These are phyloP conservation scores for Parastagonospora nodorum DNA, from an alignment of 2,329 filamentous ascomycete genomes.

Conservation along the genomic window DNA sequence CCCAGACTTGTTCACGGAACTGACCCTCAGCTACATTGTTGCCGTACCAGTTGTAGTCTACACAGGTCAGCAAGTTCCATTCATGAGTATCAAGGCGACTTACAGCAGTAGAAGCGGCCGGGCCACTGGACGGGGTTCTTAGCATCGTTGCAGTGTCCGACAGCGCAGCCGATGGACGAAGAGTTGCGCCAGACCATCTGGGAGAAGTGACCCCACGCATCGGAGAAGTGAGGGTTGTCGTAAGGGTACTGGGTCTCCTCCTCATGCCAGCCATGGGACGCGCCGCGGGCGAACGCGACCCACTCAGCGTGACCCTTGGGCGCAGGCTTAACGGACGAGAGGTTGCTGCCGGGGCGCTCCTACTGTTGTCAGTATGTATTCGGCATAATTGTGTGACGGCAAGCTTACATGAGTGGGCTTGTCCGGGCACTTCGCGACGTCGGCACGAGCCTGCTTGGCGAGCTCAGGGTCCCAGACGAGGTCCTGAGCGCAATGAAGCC, in stretches of 20 bases:
- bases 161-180: constrained; percentile 42
- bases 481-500: constrained; percentile 43
- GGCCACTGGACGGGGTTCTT: constrained; percentile 22
- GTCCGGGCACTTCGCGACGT: constrained; percentile 31
- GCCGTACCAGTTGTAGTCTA: constrained; percentile 41
- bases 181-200: constrained; percentile 48
- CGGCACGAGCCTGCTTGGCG: constrained; percentile 30
- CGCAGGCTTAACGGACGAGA: constrained; percentile 32
- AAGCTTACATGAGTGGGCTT: constrained; percentile 34
- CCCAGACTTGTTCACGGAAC: constrained; percentile 40
- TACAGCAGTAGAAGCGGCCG: constrained; percentile 45
- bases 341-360: constrained; percentile 41
- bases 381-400: too few species aligned
- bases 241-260: constrained; percentile 44
- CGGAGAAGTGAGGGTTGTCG: constrained; percentile 32
- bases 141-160: constrained; percentile 30
- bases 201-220: constrained; percentile 45
- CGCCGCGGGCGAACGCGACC: constrained; percentile 35
- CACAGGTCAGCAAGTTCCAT: constrained; percentile 8
- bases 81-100: constrained; percentile 8
- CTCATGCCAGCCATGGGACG: constrained; percentile 44
- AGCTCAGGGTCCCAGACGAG: constrained; percentile 38
- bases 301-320: constrained; percentile 31
- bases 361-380: constrained; percentile 15
- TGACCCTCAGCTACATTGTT: constrained; percentile 39